Evolutionary conservation across 768 basidiomycete species (phyloP).

Genomic region (Gyrodon lividus): DNA sequence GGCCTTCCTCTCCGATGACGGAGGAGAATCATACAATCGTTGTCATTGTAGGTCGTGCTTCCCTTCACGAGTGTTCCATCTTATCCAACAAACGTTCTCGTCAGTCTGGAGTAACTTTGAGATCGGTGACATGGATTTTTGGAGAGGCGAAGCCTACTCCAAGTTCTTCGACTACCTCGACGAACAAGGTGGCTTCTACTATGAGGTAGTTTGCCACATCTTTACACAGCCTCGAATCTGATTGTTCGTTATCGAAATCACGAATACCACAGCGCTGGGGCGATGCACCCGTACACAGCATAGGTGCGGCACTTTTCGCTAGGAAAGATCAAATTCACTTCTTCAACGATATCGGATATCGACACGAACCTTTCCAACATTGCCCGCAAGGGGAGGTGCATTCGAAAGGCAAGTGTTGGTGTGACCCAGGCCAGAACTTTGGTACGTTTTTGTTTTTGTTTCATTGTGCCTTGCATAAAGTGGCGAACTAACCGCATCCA

Average conservation of each 20-base stretch:
- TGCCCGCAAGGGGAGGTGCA: slow-evolving; percentile 63
- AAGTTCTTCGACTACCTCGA: slow-evolving; percentile 84
- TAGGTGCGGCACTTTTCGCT: slow-evolving; percentile 76
- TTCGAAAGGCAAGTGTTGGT: slow-evolving; percentile 63
- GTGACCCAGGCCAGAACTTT: slow-evolving; percentile 69
- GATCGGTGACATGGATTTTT: slow-evolving; percentile 88
- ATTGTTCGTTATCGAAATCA: not conserved
- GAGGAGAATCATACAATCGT: slow-evolving; percentile 68
- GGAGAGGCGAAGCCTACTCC: slow-evolving; percentile 80
- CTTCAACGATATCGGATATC: slow-evolving; percentile 83
- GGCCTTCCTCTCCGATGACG: slow-evolving; percentile 69
- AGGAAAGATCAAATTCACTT: slow-evolving; percentile 76
- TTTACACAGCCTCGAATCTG: not conserved
- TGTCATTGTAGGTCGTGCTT: slow-evolving; percentile 63
- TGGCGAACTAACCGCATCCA: slow-evolving; percentile 7
- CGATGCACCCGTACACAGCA: slow-evolving; percentile 85
- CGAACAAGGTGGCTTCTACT: slow-evolving; percentile 84
- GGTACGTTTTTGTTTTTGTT: slow-evolving; percentile 47
- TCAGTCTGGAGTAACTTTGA: slow-evolving; percentile 75
- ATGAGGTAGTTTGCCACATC: slow-evolving; percentile 57
- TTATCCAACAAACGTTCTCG: slow-evolving; percentile 19
- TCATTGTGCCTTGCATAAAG: not conserved
- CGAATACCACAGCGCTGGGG: slow-evolving; percentile 61
- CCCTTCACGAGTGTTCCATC: not conserved
- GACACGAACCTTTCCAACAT: slow-evolving; percentile 77